These are phyloP conservation scores for Dactylellina leptospora DNA, from an alignment of 2,329 filamentous ascomycete species.

Conservation along the genomic window DNA sequence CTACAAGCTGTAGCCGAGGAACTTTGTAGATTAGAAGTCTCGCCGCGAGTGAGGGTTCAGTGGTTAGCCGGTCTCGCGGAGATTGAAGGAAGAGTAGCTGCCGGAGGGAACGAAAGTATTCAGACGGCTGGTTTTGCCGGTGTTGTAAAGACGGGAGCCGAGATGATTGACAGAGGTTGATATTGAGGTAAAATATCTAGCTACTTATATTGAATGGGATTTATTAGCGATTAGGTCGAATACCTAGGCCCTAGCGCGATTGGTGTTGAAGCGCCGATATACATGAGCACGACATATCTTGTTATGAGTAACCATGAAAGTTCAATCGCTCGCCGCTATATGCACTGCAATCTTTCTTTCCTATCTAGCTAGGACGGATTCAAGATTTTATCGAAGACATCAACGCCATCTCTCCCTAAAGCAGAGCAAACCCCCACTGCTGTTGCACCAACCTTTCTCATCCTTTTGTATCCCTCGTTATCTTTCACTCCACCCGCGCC, in stretches of 20 bases:
- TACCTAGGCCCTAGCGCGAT: too few relatives aligned
- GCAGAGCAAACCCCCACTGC: constrained; percentile 76
- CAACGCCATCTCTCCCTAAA: constrained; percentile 63
- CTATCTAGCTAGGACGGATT: background rate
- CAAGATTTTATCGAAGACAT: constrained; percentile 54
- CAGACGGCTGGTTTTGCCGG: constrained; percentile 95
- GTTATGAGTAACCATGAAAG: too few relatives aligned
- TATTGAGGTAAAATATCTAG: background rate
- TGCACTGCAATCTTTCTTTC: too few relatives aligned
- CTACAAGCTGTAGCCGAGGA: constrained; percentile 86
- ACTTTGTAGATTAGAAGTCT: constrained; percentile 81
- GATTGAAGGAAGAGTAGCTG: constrained; percentile 88
- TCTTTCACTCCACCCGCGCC: constrained; percentile 78
- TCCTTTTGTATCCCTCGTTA: constrained; percentile 69
- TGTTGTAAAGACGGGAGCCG: constrained; percentile 67
- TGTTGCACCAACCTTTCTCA: constrained; percentile 72
- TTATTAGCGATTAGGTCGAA: too few relatives aligned
- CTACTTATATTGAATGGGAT: too few relatives aligned
- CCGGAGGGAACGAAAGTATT: constrained; percentile 83
- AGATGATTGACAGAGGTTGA: constrained; percentile 42
- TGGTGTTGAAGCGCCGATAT: too few relatives aligned
- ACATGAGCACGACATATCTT: too few relatives aligned
- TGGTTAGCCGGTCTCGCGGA: constrained; percentile 93
- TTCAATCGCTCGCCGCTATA: too few relatives aligned
- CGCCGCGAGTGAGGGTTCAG: constrained; percentile 82